Evolutionary conservation across 441 rosid genomes (phyloP).

Genomic region (Bruguiera hainesii): DNA sequence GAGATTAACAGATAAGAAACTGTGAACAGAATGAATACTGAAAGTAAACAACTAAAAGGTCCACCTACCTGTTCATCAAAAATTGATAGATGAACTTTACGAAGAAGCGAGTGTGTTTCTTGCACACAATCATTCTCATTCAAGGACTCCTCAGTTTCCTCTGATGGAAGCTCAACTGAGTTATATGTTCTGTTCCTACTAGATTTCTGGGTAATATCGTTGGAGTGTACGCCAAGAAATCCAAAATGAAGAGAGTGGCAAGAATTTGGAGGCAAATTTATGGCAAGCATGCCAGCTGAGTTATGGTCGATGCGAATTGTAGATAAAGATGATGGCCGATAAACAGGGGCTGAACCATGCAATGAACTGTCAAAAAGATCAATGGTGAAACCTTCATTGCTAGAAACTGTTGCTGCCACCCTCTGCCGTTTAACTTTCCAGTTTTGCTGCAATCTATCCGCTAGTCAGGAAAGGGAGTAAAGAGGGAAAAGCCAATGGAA

Average conservation of each 20-base stretch:
- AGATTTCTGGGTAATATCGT: conserved; percentile 31
- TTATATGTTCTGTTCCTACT: conserved; percentile 26
- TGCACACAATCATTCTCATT: conserved; percentile 65
- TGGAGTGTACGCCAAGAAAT: conserved; percentile 53
- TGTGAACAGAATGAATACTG: conserved; percentile 13
- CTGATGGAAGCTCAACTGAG: conserved; percentile 28
- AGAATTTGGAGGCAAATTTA: conserved; percentile 71
- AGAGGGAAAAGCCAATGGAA: not conserved
- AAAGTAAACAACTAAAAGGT: not conserved
- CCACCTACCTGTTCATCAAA: conserved; percentile 72
- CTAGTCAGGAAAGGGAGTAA: conserved; percentile 25
- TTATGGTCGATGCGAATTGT: conserved; percentile 78
- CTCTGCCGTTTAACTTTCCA: conserved; percentile 98
- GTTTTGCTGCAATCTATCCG: conserved; percentile 92
- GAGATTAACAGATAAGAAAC: conserved; percentile 17
- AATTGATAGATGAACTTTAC: conserved; percentile 76
- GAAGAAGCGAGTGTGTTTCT: conserved; percentile 61
- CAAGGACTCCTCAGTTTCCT: conserved; percentile 37
- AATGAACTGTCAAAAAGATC: conserved; percentile 75
- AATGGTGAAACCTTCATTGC: conserved; percentile 81
- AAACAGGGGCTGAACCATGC: conserved; percentile 44
- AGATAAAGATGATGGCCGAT: conserved; percentile 65
- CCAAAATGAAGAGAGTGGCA: conserved; percentile 70
- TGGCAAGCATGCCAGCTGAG: conserved; percentile 89
- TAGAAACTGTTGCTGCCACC: conserved; percentile 51